phyloP scores from a whole-genome alignment of 345 rosid genomes.

The Lumnitzera littorea region DNA sequence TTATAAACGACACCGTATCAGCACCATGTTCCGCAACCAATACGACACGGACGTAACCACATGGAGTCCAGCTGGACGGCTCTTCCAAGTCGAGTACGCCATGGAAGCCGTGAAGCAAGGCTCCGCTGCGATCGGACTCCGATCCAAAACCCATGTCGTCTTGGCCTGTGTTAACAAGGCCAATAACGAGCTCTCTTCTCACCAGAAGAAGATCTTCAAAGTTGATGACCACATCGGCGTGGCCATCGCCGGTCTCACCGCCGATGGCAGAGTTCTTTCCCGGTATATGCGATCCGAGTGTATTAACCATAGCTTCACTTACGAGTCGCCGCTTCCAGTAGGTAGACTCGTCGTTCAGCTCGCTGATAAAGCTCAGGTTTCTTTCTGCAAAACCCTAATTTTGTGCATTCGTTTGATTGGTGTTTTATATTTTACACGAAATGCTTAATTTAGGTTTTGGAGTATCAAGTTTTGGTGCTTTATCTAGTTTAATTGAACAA shows the following conservation, averaged over 20 bases:
- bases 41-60: slow-evolving; percentile 98
- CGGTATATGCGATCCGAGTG: slow-evolving; percentile 97
- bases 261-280: slow-evolving; percentile 94
- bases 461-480: too few relatives aligned
- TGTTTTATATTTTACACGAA: neutral
- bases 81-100: slow-evolving; percentile 97
- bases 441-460: neutral
- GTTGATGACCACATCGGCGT: slow-evolving; percentile 98
- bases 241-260: slow-evolving; percentile 94
- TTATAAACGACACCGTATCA: neutral
- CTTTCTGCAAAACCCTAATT: neutral
- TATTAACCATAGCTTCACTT: slow-evolving; percentile 73
- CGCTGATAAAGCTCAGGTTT: slow-evolving; percentile 97
- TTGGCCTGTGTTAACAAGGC: slow-evolving; percentile 91
- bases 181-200: slow-evolving; percentile 89
- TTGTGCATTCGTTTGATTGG: neutral
- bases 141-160: slow-evolving; percentile 93
- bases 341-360: slow-evolving; percentile 95
- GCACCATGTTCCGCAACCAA: slow-evolving; percentile 84
- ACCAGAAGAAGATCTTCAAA: slow-evolving; percentile 97
- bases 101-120: slow-evolving; percentile 99
- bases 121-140: slow-evolving; percentile 97
- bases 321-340: slow-evolving; percentile 94
- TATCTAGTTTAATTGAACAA: too few relatives aligned
- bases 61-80: slow-evolving; percentile 97